These are phyloP conservation scores for Agrocybe praecox DNA, from an alignment of 768 basidiomycete species.

Conservation along the genomic window DNA sequence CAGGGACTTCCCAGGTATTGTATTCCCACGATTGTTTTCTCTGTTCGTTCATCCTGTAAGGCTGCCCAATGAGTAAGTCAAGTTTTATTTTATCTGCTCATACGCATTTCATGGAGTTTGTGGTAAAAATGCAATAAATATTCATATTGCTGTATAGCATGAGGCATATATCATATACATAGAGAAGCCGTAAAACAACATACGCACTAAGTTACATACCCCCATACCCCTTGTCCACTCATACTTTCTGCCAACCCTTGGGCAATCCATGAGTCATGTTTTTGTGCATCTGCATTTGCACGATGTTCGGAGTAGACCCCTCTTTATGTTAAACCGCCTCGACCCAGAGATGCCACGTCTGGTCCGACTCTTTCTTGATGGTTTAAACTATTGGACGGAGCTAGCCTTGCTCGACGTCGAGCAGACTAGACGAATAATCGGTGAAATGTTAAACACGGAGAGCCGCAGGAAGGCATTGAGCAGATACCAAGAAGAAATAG, in stretches of 20 bases:
- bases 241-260: background rate
- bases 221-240: background rate
- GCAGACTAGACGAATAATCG: conserved; percentile 6
- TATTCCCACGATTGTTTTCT: too few species aligned
- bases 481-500: background rate
- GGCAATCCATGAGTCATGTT: background rate
- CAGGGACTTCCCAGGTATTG: too few species aligned
- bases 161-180: too few species aligned
- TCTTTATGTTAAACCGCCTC: conserved; percentile 5
- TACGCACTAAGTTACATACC: too few species aligned
- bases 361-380: background rate
- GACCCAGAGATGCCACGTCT: conserved; percentile 9
- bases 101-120: too few species aligned
- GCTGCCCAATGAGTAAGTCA: too few species aligned
- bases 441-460: background rate
- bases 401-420: conserved; percentile 8
- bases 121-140: too few species aligned
- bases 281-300: conserved; percentile 5
- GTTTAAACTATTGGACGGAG: conserved; percentile 1
- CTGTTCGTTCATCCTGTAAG: too few species aligned
- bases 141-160: too few species aligned
- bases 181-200: too few species aligned
- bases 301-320: conserved; percentile 8
- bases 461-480: background rate
- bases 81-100: too few species aligned